Percentiles rank a stretch among this genome's conserved stretches.
phyloP scores from a whole-genome alignment of 2,329 filamentous ascomycete genomes.

The Cyclaneusma minus region DNA sequence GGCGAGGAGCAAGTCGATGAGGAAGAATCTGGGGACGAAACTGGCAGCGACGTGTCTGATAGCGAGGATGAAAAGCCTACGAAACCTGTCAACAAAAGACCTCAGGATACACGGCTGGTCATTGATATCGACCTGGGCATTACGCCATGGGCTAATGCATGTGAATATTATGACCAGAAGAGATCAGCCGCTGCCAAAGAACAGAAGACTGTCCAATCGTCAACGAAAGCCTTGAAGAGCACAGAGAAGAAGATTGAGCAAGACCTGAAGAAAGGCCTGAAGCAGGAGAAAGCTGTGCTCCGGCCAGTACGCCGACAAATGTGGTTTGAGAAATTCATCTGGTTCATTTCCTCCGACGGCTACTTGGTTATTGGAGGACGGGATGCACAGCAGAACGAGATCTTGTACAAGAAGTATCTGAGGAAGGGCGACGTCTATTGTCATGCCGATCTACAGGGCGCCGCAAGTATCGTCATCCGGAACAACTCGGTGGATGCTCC shows the following conservation, averaged over 20 bases:
- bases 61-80: conserved; percentile 33
- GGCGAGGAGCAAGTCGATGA: conserved; percentile 44
- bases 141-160: conserved; percentile 77
- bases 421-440: conserved; percentile 85
- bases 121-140: conserved; percentile 77
- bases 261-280: conserved; percentile 74
- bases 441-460: conserved; percentile 76
- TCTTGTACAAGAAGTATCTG: conserved; percentile 75
- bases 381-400: conserved; percentile 79
- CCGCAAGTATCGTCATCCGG: conserved; percentile 76
- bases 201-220: conserved; percentile 71
- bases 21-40: conserved; percentile 41
- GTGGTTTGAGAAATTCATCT: conserved; percentile 97
- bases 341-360: conserved; percentile 90
- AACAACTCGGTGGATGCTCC: conserved; percentile 76
- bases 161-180: conserved; percentile 84
- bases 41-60: conserved; percentile 48
- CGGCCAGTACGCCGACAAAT: conserved; percentile 68
- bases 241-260: conserved; percentile 78
- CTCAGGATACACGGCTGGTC: conserved; percentile 38
- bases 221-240: conserved; percentile 69
- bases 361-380: conserved; percentile 84
- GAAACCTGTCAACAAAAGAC: conserved; percentile 22
- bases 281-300: conserved; percentile 80
- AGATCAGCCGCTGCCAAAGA: conserved; percentile 74